phyloP scores from a whole-genome alignment of 139 green algal species.

The Chlamydomonas schloesseri region DNA sequence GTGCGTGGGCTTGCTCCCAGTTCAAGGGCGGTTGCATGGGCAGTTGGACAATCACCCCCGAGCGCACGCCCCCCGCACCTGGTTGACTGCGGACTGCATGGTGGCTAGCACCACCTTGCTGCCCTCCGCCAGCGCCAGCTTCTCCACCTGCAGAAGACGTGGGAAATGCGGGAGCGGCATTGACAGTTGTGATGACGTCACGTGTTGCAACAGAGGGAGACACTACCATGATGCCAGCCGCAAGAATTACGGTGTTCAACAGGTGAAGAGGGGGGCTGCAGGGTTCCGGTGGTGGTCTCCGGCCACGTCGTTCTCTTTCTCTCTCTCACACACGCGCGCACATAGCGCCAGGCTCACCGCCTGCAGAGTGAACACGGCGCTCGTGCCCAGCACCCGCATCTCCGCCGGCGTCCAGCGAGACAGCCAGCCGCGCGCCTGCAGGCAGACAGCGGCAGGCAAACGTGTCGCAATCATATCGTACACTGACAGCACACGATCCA shows the following conservation, averaged over 20 bases:
- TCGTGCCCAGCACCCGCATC: conserved; percentile 43
- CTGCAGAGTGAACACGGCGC: conserved; percentile 56
- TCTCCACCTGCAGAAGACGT: conserved; percentile 76
- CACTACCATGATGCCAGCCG: too few species aligned
- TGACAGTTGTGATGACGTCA: too few species aligned
- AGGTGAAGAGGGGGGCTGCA: too few species aligned
- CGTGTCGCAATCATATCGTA: too few species aligned
- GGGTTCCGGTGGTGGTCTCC: too few species aligned
- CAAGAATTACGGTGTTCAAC: too few species aligned
- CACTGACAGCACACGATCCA: too few species aligned
- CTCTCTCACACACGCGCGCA: neutral
- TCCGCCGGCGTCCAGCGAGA: conserved; percentile 40
- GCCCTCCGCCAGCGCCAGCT: conserved; percentile 89
- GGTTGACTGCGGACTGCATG: conserved; percentile 50
- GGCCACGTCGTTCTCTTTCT: too few species aligned
- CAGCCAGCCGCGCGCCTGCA: neutral
- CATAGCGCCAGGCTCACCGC: conserved; percentile 33
- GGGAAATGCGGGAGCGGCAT: neutral
- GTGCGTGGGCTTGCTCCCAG: too few species aligned
- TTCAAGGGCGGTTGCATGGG: too few species aligned
- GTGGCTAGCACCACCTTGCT: conserved; percentile 77
- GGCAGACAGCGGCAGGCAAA: too few species aligned
- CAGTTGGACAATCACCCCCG: neutral
- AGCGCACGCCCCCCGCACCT: neutral
- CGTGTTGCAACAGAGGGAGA: too few species aligned